Evolutionary conservation across 2,329 filamentous ascomycete genomes (phyloP), one percentile per base, ranked within the genome.

Genomic region (Ascochyta clinopodiicola): DNA sequence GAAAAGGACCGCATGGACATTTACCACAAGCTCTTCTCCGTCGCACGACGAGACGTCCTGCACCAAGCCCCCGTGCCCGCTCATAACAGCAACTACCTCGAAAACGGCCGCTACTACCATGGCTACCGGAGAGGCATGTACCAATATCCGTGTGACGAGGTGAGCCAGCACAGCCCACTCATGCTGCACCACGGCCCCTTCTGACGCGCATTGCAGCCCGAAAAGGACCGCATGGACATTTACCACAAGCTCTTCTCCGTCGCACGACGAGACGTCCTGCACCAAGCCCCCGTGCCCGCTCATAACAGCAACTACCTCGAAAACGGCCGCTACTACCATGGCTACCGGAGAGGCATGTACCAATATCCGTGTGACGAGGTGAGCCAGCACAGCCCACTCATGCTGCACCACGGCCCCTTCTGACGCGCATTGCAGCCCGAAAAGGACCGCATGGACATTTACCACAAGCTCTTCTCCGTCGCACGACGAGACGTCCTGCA

Each of bases 1-100:
- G 91, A 95, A 74, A 84, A 88, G 69, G 89, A 92, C 72, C 86
- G 90, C 62, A 83, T 94, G 70, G 91, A 96, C 70, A 88, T 94
- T 42, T 88, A 92, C 70, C 90, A 96, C 79, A 90, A 91, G 68
- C 80, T 94, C 63, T 89, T 92, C 68, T 80, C 82, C 15, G 83
- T 89, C 19, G 86, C 86, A 44, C 86, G 88, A 60, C 75, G 79
- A 38, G 79, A 82, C 34, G 74, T 81, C 64, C 67, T 82, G 64
- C 74, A 79, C 63, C 68, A 75, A 70, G 75, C 81, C 58, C 72
- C 74, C 62, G 70, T 75, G 61, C 70, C 72, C 62, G 68, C 72
- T 57, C 75, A 69, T 38, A 76, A 79, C 54, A 73, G 73, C 59
- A 79, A 84, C 64, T 83, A 84, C 60, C 57, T 67, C 66, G 88